These are phyloP conservation scores for Boletus reticulatus DNA, from an alignment of 768 basidiomycete species.

Conservation along the genomic window DNA sequence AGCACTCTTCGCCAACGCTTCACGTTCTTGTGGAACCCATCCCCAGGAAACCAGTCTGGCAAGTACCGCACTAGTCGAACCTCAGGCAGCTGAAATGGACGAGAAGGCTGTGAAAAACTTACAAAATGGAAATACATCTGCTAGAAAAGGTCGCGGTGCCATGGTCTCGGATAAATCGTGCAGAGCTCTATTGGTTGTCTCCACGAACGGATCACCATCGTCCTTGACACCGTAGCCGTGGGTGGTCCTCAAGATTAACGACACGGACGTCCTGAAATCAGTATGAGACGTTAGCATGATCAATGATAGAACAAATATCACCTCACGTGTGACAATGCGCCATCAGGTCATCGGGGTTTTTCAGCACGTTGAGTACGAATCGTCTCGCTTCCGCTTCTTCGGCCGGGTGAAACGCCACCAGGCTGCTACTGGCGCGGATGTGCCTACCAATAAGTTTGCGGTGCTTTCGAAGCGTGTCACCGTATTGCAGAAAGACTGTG, in stretches of 20 bases:
- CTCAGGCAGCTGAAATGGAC: too few relatives aligned
- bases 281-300: neutral
- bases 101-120: neutral
- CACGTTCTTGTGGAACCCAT: too few relatives aligned
- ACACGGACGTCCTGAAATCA: constrained; percentile 29
- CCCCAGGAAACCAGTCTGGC: too few relatives aligned
- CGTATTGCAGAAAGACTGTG: constrained; percentile 3
- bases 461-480: neutral
- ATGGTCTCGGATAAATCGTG: constrained; percentile 5
- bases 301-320: neutral
- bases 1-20: too few relatives aligned
- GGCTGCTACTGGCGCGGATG: neutral
- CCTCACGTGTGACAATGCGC: constrained; percentile 2
- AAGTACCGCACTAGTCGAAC: too few relatives aligned
- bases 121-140: constrained; percentile 5
- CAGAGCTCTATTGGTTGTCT: constrained; percentile 23
- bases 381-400: neutral
- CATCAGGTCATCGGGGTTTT: neutral
- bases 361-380: neutral
- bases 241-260: constrained; percentile 28
- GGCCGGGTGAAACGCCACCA: neutral
- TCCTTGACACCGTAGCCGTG: constrained; percentile 34
- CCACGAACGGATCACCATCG: constrained; percentile 33
- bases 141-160: constrained; percentile 1
- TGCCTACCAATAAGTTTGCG: neutral